A percentile compares a stretch with the other conserved stretches of the same genome.
phyloP scores from a whole-genome alignment of 176 grass and related monocot species.

The Alloteropsis semialata region DNA sequence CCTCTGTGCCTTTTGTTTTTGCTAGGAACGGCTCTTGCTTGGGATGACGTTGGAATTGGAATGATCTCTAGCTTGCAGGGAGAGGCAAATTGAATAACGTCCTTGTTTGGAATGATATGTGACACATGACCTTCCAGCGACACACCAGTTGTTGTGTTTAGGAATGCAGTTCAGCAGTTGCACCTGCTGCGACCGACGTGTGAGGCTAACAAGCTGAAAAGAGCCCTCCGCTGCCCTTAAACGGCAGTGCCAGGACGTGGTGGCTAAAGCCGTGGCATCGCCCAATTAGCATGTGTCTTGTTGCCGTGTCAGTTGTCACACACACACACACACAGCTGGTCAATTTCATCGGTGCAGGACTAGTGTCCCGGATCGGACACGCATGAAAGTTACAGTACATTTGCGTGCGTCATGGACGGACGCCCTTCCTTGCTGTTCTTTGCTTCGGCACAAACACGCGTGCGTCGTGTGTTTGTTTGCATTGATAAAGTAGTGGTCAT shows the following conservation, averaged over 20 bases:
- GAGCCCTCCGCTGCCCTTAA: neutral
- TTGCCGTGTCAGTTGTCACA: neutral
- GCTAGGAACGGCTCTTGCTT: neutral
- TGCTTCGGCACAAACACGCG: neutral
- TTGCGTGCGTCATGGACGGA: neutral
- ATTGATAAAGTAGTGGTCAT: neutral
- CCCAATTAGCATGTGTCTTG: neutral
- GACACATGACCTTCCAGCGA: neutral
- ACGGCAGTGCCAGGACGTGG: neutral
- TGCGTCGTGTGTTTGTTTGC: neutral
- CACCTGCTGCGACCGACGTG: neutral
- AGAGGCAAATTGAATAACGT: neutral
- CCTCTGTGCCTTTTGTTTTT: neutral
- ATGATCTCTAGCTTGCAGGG: neutral
- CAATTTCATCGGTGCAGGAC: neutral
- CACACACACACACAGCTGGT: too few relatives aligned
- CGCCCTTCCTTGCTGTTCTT: neutral
- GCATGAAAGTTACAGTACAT: neutral
- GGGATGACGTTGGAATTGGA: neutral
- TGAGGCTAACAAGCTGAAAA: neutral
- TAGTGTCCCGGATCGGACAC: neutral
- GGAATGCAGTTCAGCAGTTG: constrained; percentile 3
- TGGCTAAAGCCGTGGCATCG: neutral
- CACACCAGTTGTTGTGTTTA: neutral
- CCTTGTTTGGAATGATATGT: neutral